Base-by-base conservation (phyloP, 805 yeast species). In the Saccharomycopsis sp. region DNA sequence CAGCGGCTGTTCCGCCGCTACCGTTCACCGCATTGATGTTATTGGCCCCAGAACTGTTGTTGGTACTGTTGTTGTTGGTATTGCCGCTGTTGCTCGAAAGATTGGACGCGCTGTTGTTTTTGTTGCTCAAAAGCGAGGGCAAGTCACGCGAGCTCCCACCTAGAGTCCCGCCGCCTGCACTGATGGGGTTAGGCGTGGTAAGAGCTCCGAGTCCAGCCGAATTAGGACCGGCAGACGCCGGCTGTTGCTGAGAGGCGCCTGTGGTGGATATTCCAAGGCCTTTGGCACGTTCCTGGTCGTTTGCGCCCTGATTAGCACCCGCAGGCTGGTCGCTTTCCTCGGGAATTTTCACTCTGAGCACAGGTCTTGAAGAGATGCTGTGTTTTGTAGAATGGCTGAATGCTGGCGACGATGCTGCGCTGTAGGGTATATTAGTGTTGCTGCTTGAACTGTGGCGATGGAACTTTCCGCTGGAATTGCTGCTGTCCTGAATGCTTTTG, bases 341-440 rank as follows among this genome's bases (percentile, higher is more conserved):
- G 1, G 90, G 90, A n/a, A 85, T 85, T 63, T 82, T 83, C 9
- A 85, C 84, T 57, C 88, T 70, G 51, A 85, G 70, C 0, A 84
- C 76, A 0, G 90, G 90, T 59, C 90, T 70, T 53, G 71, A 61
- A 9, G 64, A 56, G 66, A 61, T 64, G 64, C 62, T 61, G 50
- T 63, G 57, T 57, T 50, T 51, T 18, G 54, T 57, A 52, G 58
- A 64, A 66, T 29, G 61, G 29, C 57, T 53, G 50, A 61, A 60
- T 24, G 63, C 62, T 14, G 64, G 63, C 51, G 64, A 57, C 14
- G 64, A 53, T 0, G 63, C 62, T 21, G 61, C 60, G 50, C 58
- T 61, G 34, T 63, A 61, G 5, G 65, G 64, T n/a, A 61, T 60
- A 52, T 59, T 56, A 2, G 57, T 51, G n/a, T 50, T 50, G 8